phyloP scores from a whole-genome alignment of 192 early-diverging fungal species.

The Umbelopsis ramanniana region DNA sequence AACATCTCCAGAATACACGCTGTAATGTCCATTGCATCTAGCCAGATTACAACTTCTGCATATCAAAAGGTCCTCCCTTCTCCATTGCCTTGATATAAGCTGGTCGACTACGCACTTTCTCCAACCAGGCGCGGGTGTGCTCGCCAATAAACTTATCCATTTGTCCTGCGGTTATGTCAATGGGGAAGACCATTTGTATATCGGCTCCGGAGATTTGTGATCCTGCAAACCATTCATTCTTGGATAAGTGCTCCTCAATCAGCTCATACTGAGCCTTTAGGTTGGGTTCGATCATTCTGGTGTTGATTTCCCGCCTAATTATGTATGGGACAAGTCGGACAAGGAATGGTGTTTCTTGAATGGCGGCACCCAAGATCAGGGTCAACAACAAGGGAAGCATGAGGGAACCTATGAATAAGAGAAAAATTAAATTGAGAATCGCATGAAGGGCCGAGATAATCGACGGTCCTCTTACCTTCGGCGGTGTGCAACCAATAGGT shows the following conservation, averaged over 20 bases:
- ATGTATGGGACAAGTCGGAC: not conserved
- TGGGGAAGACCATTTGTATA: slow-evolving; percentile 46
- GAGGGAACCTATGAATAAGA: not conserved
- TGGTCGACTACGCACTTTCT: not conserved
- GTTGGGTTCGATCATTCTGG: not conserved
- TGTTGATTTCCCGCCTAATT: not conserved
- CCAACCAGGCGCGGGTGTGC: not conserved
- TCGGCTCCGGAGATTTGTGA: slow-evolving; percentile 46
- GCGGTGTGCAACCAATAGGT: slow-evolving; percentile 11
- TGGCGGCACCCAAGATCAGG: not conserved
- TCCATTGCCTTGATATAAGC: slow-evolving; percentile 32
- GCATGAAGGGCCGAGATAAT: not conserved
- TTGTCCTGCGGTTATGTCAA: slow-evolving; percentile 36
- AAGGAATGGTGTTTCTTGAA: not conserved
- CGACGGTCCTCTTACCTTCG: not conserved
- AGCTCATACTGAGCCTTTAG: slow-evolving; percentile 15
- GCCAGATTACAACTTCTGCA: not conserved
- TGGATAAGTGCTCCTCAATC: slow-evolving; percentile 42
- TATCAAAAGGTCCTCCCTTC: slow-evolving; percentile 45
- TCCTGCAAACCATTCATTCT: slow-evolving; percentile 44
- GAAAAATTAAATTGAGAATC: not conserved
- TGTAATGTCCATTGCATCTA: too few relatives aligned
- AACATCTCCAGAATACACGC: too few relatives aligned
- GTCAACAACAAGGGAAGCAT: slow-evolving; percentile 3
- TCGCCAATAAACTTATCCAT: not conserved